Evolutionary conservation across 2,329 filamentous ascomycete species (phyloP).

Genomic region (Cryphonectria parasitica): DNA sequence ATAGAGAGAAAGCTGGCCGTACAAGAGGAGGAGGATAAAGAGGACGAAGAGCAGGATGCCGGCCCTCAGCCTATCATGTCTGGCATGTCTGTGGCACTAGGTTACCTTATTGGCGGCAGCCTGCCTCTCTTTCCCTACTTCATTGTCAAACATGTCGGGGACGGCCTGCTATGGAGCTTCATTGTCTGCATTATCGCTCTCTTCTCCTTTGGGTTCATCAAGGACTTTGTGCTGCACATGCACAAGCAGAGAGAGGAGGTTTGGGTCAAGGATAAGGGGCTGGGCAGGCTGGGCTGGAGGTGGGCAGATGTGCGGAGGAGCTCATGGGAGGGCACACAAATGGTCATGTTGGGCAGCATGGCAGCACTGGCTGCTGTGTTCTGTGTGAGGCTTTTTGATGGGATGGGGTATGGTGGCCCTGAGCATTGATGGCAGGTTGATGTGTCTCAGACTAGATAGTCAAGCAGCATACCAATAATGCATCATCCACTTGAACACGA

Average conservation of each 20-base stretch:
- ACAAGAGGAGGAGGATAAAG: not conserved
- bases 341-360: constrained; percentile 39
- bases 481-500: not conserved
- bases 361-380: constrained; percentile 38
- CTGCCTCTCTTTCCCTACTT: constrained; percentile 40
- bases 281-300: constrained; percentile 17
- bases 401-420: constrained; percentile 17
- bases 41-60: constrained; percentile 12
- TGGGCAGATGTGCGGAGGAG: constrained; percentile 34
- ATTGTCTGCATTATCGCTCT: constrained; percentile 37
- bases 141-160: constrained; percentile 34
- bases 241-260: not conserved
- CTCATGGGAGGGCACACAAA: constrained; percentile 37
- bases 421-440: not conserved
- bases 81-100: constrained; percentile 36
- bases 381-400: constrained; percentile 36
- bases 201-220: constrained; percentile 38
- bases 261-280: not conserved
- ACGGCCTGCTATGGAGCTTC: constrained; percentile 40
- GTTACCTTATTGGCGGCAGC: constrained; percentile 38
- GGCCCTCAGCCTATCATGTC: constrained; percentile 32
- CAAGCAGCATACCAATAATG: not conserved
- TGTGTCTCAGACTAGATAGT: too few species aligned
- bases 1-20: constrained; percentile 12
- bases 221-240: constrained; percentile 33